A percentile compares a stretch with the other conserved stretches of the same genome.
These are phyloP conservation scores for Populus davidiana DNA, from an alignment of 345 rosid species.

Conservation along the genomic window DNA sequence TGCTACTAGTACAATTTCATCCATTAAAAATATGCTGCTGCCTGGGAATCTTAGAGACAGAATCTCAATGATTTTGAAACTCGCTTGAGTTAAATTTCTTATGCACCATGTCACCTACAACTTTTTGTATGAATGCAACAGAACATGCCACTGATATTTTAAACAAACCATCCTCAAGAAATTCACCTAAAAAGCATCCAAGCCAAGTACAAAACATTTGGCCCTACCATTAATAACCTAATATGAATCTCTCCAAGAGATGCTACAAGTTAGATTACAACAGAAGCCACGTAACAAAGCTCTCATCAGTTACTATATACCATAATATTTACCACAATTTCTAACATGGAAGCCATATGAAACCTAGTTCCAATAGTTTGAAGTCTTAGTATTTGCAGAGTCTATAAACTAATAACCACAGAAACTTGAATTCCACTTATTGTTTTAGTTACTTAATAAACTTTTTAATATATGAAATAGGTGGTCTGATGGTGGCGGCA, in stretches of 20 bases:
- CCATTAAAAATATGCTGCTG: background rate
- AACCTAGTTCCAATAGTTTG: background rate
- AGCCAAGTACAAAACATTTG: too few species aligned
- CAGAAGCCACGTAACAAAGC: background rate
- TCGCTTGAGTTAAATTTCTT: background rate
- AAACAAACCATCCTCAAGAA: background rate
- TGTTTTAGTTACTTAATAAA: background rate
- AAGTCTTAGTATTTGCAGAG: background rate
- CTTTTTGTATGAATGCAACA: background rate
- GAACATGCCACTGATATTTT: background rate
- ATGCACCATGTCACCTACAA: background rate
- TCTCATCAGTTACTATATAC: background rate
- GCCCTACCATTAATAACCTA: background rate
- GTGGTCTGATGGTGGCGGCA: background rate
- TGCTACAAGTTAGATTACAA: background rate
- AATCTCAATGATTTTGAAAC: background rate
- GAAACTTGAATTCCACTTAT: background rate
- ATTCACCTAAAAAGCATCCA: background rate
- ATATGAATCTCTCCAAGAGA: background rate
- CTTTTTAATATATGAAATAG: background rate
- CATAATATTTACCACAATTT: background rate
- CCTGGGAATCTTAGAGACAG: background rate
- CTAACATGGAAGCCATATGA: background rate
- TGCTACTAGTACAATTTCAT: background rate
- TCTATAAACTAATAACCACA: background rate